Evolutionary conservation across 768 basidiomycete species (phyloP), one percentile per base, ranked within the genome.

Genomic region (Boletellus ananas): DNA sequence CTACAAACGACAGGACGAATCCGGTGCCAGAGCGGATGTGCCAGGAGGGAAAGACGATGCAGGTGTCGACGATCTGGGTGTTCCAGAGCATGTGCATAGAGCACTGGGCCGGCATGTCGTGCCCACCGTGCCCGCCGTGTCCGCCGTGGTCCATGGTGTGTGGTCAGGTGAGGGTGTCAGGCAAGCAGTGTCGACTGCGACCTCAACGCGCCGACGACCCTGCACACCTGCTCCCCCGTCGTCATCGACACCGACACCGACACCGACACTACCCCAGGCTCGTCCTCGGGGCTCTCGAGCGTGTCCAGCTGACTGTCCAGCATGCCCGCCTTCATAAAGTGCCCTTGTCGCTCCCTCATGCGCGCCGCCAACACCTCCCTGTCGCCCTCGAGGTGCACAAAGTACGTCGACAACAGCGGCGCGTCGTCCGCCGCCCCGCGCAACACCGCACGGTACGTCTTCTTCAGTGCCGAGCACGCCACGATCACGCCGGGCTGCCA

Each of bases 1-100:
- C 77, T 54, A 83, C 38, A 66, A 80, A 84, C 21, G 88, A 90
- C 52, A 84, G 54, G 53, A 83, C 54, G 64, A 94, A 90, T 21
- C 71, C 66, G 50, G 72, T 54, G 43, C 64, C 70, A 20, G 83
- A 77, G 52, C 61, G 70, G 58, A 93, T 80, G 71, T 90, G 88
- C 87, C 90, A 93, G 54, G 77, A 74, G 13, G 63, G 70, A 72
- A 91, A 90, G 70, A 93, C 84, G 69, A 91, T 75, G 71, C 89
- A 92, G 39, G 88, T 89, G 70, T 89, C 75, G 64, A 83, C 68
- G 58, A 89, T 79, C 48, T 90, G 80, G 34, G 86, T 86, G 70
- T 90, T 90, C 86, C 88, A 91, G 59, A 92, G 80, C 90, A 92
- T 92, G 67, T 88, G 72, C 83, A 87, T 85, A 8, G 79, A 70